These are phyloP conservation scores for Elsinoe batatas DNA, from an alignment of 2,329 filamentous ascomycete species.

Conservation along the genomic window DNA sequence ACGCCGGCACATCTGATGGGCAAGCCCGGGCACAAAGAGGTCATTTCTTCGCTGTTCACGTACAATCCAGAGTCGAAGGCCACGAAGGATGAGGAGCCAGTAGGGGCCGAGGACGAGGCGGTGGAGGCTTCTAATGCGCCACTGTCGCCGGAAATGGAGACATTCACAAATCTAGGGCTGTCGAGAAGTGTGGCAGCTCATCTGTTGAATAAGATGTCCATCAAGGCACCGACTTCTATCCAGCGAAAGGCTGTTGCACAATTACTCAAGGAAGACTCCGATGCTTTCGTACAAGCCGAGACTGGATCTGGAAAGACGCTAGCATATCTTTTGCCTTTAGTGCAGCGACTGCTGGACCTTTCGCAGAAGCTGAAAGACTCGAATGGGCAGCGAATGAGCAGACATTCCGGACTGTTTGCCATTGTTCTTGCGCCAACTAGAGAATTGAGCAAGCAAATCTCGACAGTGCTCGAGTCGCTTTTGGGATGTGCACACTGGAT, in stretches of 20 bases:
- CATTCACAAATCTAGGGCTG: constrained; percentile 76
- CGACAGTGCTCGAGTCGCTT: constrained; percentile 72
- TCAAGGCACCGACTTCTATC: constrained; percentile 88
- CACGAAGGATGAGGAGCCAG: constrained; percentile 40
- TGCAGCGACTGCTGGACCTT: constrained; percentile 76
- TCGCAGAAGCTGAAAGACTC: constrained; percentile 40
- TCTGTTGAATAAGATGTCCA: constrained; percentile 70
- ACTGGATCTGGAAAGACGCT: constrained; percentile 96
- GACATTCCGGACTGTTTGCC: constrained; percentile 84
- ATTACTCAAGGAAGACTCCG: constrained; percentile 67
- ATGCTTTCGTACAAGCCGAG: constrained; percentile 94
- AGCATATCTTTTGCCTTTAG: constrained; percentile 86
- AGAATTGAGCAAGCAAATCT: constrained; percentile 90
- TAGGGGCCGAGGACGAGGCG: constrained; percentile 37
- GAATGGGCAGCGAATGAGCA: constrained; percentile 47
- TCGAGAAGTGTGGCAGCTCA: constrained; percentile 73
- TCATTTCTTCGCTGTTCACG: constrained; percentile 87
- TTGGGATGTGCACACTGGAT: constrained; percentile 89
- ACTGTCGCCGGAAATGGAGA: constrained; percentile 69
- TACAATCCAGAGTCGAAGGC: constrained; percentile 69
- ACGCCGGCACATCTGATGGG: background rate
- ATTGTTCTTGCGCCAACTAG: constrained; percentile 89
- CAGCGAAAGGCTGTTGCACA: constrained; percentile 82
- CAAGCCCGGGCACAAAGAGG: constrained; percentile 39
- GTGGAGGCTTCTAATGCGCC: constrained; percentile 83